Evolutionary conservation across 2,329 filamentous ascomycete species (phyloP).

Genomic region (Trichoderma sp.): DNA sequence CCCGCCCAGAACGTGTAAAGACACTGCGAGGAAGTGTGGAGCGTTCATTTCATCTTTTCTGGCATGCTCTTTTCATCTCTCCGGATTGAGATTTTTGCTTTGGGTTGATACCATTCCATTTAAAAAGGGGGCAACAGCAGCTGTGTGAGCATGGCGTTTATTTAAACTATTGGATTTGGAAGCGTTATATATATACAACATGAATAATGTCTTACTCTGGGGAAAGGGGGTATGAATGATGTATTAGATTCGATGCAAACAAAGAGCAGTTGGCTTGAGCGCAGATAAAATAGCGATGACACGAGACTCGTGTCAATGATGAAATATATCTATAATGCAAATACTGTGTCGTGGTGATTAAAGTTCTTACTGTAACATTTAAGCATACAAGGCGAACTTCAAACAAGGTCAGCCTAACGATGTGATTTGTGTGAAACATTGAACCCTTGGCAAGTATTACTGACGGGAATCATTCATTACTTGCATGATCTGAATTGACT

Average conservation of each 20-base stretch:
- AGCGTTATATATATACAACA: not conserved
- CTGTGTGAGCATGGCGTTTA: conserved; percentile 12
- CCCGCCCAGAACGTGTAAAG: conserved; percentile 25
- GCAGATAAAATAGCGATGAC: not conserved
- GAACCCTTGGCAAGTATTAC: not conserved
- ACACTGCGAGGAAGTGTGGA: not conserved
- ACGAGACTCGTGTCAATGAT: not conserved
- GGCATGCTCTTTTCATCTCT: not conserved
- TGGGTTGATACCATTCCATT: conserved; percentile 9
- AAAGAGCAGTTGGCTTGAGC: not conserved
- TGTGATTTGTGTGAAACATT: not conserved
- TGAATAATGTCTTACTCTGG: conserved; percentile 11
- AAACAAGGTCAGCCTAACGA: not conserved
- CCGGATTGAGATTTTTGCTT: not conserved
- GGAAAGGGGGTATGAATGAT: not conserved
- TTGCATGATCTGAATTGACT: not conserved
- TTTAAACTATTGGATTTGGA: not conserved
- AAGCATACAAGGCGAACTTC: not conserved
- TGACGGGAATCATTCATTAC: not conserved
- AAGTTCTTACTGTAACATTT: not conserved
- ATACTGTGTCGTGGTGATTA: not conserved
- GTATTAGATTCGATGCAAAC: not conserved
- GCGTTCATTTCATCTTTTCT: not conserved
- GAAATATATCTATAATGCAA: not conserved
- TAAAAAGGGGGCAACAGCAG: not conserved